A percentile compares a stretch with the other conserved stretches of the same genome.
Evolutionary conservation across 495 filamentous ascomycete genomes (phyloP).

Genomic region (Neurospora discreta): DNA sequence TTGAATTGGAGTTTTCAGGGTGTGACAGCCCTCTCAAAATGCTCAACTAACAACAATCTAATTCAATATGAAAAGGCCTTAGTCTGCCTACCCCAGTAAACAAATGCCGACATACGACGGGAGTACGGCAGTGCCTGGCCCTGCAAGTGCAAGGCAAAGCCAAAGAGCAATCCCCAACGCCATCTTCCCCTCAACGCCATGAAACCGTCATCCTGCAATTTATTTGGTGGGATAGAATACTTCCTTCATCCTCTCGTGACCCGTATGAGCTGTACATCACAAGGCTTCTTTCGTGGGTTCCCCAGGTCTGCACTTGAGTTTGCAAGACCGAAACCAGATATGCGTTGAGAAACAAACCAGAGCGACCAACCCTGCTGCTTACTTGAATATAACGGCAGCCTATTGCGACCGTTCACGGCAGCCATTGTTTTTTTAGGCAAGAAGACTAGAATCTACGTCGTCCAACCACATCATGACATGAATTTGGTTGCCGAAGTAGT

Average conservation of each 20-base stretch:
- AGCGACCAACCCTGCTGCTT: no score
- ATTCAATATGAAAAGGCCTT: neutral
- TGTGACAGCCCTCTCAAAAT: neutral
- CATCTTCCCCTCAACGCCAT: neutral
- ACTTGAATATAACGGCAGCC: no score
- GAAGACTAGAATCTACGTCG: no score
- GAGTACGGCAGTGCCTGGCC: neutral
- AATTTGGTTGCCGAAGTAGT: neutral
- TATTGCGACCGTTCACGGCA: no score
- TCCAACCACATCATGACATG: neutral
- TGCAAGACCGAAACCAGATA: neutral
- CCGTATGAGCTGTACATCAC: neutral
- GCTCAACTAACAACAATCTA: neutral
- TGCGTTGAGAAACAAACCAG: no score
- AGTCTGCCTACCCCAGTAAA: neutral
- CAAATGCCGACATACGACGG: neutral
- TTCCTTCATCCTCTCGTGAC: neutral
- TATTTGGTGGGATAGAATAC: neutral
- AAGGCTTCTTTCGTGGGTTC: neutral
- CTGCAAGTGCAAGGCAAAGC: neutral
- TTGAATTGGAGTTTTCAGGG: no score
- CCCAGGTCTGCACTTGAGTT: neutral
- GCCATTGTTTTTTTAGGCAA: no score
- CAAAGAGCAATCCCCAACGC: neutral
- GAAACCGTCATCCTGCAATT: neutral